phyloP scores from a whole-genome alignment of 78 protist genomes.

The Dictyostelium brefeldianum region DNA sequence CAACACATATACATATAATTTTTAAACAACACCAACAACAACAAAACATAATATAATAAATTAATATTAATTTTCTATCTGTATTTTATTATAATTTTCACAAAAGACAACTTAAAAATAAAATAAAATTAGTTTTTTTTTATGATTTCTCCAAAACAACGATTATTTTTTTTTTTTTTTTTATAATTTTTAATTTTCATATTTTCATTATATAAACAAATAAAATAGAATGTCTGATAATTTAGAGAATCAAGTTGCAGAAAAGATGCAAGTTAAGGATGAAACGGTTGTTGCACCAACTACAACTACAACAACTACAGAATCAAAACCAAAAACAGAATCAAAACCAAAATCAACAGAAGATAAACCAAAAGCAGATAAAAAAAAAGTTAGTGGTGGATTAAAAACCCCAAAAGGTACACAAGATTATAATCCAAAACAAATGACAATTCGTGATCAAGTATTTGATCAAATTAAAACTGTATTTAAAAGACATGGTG shows the following conservation, averaged over 20 bases:
- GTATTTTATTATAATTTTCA: background rate
- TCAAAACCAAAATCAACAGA: background rate
- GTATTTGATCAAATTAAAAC: conserved; percentile 74
- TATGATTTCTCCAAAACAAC: no score
- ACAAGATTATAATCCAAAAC: conserved; percentile 87
- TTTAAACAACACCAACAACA: no score
- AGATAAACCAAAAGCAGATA: background rate
- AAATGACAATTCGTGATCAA: conserved; percentile 93
- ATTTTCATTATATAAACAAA: background rate
- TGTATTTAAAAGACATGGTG: conserved; percentile 97
- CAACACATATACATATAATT: no score
- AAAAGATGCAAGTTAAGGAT: conserved; percentile 18
- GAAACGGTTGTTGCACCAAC: background rate
- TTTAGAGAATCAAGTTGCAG: background rate
- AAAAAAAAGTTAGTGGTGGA: background rate
- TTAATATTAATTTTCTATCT: no score
- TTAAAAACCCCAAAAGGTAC: conserved; percentile 88
- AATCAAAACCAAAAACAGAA: background rate
- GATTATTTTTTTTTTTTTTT: no score
- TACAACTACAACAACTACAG: background rate
- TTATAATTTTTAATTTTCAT: no score
- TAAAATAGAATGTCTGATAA: background rate
- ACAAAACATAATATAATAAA: background rate
- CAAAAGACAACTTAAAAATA: background rate
- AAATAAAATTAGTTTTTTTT: no score